Base-by-base conservation (phyloP, 177 flowering plant species). In the Vitis hybrid region DNA sequence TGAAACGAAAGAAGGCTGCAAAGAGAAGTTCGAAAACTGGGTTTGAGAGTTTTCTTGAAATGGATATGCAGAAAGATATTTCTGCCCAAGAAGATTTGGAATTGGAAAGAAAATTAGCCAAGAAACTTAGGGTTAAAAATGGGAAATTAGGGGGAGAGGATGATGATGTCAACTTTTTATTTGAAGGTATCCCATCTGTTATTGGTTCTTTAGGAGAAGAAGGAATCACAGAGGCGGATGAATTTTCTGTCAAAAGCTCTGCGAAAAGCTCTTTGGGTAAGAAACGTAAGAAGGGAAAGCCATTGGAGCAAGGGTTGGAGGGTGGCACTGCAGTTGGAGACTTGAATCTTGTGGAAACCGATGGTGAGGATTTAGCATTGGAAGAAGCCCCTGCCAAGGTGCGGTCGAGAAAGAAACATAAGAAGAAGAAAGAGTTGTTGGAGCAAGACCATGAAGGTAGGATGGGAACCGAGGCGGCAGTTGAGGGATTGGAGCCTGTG, bases 71-170 rank as follows among this genome's bases (percentile, higher is more conserved):
- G 15, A 68, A 61, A 55, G 82, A 72, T 50, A 68, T 74, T 49
- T 73, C 84, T 63, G 86, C 83, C 0, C 73, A 88, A 64, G 86
- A 87, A 54, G 98, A 92, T 83, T 72, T 94, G 74, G 77, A 81
- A 56, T 50, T 86, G 76, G 97, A 92, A 81, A 84, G 82, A 76
- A 87, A 76, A 70, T 92, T 94, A 67, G 90, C 93, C 1, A 92
- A 89, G 84, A 92, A 87, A 77, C 87, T 94, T 58, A 92, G 88
- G 71, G 87, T 91, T 56, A 92, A 90, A 60, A 60, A 67, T 48
- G 91, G 97, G 57, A 90, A 83, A 74, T 71, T 90, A 61, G 57
- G 79, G 15, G 95, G 89, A 48, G 74, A 59, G 6, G 87, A 87
- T 73, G 95, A 87, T 79, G 90, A 82, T 54, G 53, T 93, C 16